Evolutionary conservation across 1,139 yeast genomes (phyloP).

Genomic region (Debaryomyces singareniensis): DNA sequence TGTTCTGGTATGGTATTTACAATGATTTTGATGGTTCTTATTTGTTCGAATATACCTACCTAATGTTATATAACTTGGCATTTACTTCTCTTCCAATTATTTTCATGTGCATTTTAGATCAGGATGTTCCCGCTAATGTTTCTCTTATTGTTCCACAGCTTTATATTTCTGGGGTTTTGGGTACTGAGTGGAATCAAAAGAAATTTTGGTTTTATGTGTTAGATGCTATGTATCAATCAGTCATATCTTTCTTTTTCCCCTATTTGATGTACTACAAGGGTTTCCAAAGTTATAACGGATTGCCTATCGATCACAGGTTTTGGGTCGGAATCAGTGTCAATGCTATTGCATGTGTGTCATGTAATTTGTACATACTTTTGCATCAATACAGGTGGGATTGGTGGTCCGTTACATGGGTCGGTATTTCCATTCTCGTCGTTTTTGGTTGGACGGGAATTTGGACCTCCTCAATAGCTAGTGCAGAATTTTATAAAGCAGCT

Average conservation of each 20-base stretch:
- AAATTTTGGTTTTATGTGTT: slow-evolving; percentile 82
- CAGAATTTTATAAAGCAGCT: slow-evolving; percentile 74
- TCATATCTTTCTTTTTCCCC: slow-evolving; percentile 82
- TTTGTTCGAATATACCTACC: slow-evolving; percentile 83
- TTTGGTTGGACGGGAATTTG: slow-evolving; percentile 91
- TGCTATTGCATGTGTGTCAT: slow-evolving; percentile 69
- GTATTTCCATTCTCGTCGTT: slow-evolving; percentile 59
- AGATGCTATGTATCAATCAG: slow-evolving; percentile 87
- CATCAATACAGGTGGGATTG: slow-evolving; percentile 96
- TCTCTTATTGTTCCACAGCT: slow-evolving; percentile 87
- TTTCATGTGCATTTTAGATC: slow-evolving; percentile 85
- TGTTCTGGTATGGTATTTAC: slow-evolving; percentile 90
- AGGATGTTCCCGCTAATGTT: slow-evolving; percentile 79
- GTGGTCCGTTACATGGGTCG: slow-evolving; percentile 59
- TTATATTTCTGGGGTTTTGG: slow-evolving; percentile 75
- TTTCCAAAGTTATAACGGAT: slow-evolving; percentile 57
- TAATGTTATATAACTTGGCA: slow-evolving; percentile 90
- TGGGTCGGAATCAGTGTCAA: slow-evolving; percentile 81
- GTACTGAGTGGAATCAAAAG: slow-evolving; percentile 72
- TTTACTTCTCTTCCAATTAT: slow-evolving; percentile 93
- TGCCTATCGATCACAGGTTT: slow-evolving; percentile 72
- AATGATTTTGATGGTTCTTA: slow-evolving; percentile 87
- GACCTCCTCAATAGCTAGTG: slow-evolving; percentile 53
- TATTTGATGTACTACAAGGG: slow-evolving; percentile 55
- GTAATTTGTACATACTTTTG: slow-evolving; percentile 70